Conservation (phyloP, 2,329 filamentous ascomycete genomes). For the Claviceps paspali region DNA sequence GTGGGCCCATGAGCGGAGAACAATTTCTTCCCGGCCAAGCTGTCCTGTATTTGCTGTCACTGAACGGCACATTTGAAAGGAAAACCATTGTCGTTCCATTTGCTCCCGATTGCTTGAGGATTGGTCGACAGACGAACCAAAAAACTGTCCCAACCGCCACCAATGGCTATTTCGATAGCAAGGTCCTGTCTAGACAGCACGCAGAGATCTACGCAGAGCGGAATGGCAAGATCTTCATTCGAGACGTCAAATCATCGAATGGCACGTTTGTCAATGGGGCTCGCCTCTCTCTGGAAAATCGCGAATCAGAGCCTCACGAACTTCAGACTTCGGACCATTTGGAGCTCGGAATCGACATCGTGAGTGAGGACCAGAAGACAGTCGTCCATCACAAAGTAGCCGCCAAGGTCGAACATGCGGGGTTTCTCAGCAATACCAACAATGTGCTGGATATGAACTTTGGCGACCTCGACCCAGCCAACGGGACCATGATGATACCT, state of each 20-base stretch:
- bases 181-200: slow-evolving; percentile 89
- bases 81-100: slow-evolving; percentile 93
- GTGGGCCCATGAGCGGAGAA: slow-evolving; percentile 39
- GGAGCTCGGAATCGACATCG: slow-evolving; percentile 94
- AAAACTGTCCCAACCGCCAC: slow-evolving; percentile 82
- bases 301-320: slow-evolving; percentile 91
- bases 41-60: slow-evolving; percentile 70
- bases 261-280: slow-evolving; percentile 95
- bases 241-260: slow-evolving; percentile 96
- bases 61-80: slow-evolving; percentile 93
- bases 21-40: slow-evolving; percentile 50
- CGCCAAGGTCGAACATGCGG: slow-evolving; percentile 90
- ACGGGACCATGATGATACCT: slow-evolving; percentile 55
- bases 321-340: slow-evolving; percentile 81
- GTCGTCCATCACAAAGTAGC: slow-evolving; percentile 98
- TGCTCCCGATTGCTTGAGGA: slow-evolving; percentile 82
- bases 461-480: slow-evolving; percentile 74
- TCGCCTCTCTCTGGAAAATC: slow-evolving; percentile 80
- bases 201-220: slow-evolving; percentile 85
- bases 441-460: slow-evolving; percentile 82
- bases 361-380: slow-evolving; percentile 96
- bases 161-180: slow-evolving; percentile 97
- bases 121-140: slow-evolving; percentile 92
- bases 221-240: slow-evolving; percentile 84
- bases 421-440: slow-evolving; percentile 58